Evolutionary conservation across 2,329 filamentous ascomycete species (phyloP).

Genomic region (Penicillium rolfsii): DNA sequence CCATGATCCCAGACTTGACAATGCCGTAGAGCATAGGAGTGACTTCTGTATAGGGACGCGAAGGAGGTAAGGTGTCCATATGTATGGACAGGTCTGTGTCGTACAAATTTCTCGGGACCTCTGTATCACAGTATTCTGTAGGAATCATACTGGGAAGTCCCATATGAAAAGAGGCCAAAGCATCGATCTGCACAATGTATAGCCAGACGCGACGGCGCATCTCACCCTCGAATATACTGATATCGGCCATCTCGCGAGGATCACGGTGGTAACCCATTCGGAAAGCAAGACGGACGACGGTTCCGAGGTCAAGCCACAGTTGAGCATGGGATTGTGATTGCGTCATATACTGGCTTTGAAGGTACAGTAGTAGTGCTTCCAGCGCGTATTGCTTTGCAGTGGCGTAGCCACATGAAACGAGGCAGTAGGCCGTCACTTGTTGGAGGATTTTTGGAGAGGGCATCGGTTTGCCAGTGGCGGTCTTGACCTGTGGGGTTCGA

Average conservation of each 20-base stretch:
- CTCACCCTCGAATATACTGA: constrained; percentile 59
- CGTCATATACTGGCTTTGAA: background rate
- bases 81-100: constrained; percentile 62
- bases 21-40: constrained; percentile 39
- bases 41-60: constrained; percentile 53
- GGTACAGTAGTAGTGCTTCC: background rate
- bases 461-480: background rate
- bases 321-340: background rate
- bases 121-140: constrained; percentile 61
- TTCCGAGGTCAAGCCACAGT: background rate
- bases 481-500: background rate
- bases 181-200: constrained; percentile 56
- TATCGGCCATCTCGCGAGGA: constrained; percentile 53
- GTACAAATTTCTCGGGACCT: constrained; percentile 59
- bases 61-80: constrained; percentile 53
- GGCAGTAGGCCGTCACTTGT: background rate
- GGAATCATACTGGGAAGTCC: constrained; percentile 64
- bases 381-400: background rate
- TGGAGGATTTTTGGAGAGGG: background rate
- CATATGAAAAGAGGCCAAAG: constrained; percentile 63
- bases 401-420: background rate
- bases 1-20: constrained; percentile 35
- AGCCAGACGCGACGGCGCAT: constrained; percentile 49
- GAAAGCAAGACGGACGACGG: constrained; percentile 47
- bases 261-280: constrained; percentile 65